A percentile compares a stretch with the other conserved stretches of the same genome.
Conservation (phyloP, 2,329 filamentous ascomycete species). For the Sclerotinia nivalis region DNA sequence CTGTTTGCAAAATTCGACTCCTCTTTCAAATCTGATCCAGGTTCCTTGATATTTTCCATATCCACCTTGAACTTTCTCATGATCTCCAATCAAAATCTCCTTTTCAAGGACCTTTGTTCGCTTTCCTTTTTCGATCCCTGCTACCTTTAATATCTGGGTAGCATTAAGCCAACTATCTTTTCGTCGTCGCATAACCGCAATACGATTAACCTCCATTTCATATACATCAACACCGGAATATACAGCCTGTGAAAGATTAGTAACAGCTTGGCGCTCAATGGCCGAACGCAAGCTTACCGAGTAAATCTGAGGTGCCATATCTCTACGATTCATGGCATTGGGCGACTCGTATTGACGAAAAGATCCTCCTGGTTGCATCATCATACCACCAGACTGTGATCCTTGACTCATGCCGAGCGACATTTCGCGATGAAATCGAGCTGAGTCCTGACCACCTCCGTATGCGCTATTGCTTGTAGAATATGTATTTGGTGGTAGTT, state of each 20-base stretch:
- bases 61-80: slow-evolving; percentile 97
- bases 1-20: slow-evolving; percentile 84
- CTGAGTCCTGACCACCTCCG: slow-evolving; percentile 32
- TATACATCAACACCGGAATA: slow-evolving; percentile 97
- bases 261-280: slow-evolving; percentile 19
- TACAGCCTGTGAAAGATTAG: slow-evolving; percentile 59
- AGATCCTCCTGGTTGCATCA: slow-evolving; percentile 40
- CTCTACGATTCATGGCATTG: slow-evolving; percentile 34
- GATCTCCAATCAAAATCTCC: slow-evolving; percentile 92
- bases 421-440: slow-evolving; percentile 35
- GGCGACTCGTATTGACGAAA: slow-evolving; percentile 38
- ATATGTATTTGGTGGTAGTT: slow-evolving; percentile 31
- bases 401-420: slow-evolving; percentile 42
- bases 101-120: slow-evolving; percentile 97
- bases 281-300: slow-evolving; percentile 51
- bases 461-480: slow-evolving; percentile 31
- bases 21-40: slow-evolving; percentile 94
- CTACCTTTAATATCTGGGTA: slow-evolving; percentile 96
- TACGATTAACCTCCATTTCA: slow-evolving; percentile 93
- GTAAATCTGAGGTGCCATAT: slow-evolving; percentile 57
- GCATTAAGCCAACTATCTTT: slow-evolving; percentile 97
- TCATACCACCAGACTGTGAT: slow-evolving; percentile 39
- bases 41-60: slow-evolving; percentile 99
- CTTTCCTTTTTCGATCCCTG: slow-evolving; percentile 95
- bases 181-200: slow-evolving; percentile 94